phyloP scores from a whole-genome alignment of 495 filamentous ascomycete species.

The Hyaloscypha hepaticicola region DNA sequence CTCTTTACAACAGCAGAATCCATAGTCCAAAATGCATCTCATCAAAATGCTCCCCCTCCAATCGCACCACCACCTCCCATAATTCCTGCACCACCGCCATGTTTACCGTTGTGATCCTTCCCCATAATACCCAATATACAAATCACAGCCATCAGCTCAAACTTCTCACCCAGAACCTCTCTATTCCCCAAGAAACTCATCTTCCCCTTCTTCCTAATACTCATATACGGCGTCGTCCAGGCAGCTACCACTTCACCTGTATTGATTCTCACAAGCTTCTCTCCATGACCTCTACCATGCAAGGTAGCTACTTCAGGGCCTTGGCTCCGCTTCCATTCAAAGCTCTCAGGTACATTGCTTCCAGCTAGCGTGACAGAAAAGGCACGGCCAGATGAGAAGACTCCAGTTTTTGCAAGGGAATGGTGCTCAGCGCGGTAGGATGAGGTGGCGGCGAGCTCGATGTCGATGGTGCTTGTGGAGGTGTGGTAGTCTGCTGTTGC shows the following conservation, averaged over 20 bases:
- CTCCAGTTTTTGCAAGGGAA: neutral
- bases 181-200: constrained; percentile 17
- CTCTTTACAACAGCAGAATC: too few species aligned
- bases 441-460: constrained; percentile 1
- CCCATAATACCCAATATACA: constrained; percentile 19
- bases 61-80: neutral
- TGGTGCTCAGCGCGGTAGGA: neutral
- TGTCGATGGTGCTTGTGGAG: constrained; percentile 5
- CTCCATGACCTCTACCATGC: constrained; percentile 12
- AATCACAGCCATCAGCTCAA: constrained; percentile 17
- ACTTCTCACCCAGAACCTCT: constrained; percentile 8
- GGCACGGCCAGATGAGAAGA: neutral
- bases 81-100: neutral
- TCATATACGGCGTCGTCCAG: constrained; percentile 14
- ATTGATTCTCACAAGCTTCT: constrained; percentile 16
- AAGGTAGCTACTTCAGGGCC: constrained; percentile 11
- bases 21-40: too few species aligned
- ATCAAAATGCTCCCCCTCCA: too few species aligned
- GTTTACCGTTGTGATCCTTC: constrained; percentile 8
- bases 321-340: constrained; percentile 21
- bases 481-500: constrained; percentile 19
- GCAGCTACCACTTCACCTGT: constrained; percentile 16
- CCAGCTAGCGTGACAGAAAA: neutral
- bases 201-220: constrained; percentile 19
- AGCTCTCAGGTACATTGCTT: constrained; percentile 1